Base-by-base conservation (phyloP, 176 grass and related monocot genomes). In the Oryza meridionalis region DNA sequence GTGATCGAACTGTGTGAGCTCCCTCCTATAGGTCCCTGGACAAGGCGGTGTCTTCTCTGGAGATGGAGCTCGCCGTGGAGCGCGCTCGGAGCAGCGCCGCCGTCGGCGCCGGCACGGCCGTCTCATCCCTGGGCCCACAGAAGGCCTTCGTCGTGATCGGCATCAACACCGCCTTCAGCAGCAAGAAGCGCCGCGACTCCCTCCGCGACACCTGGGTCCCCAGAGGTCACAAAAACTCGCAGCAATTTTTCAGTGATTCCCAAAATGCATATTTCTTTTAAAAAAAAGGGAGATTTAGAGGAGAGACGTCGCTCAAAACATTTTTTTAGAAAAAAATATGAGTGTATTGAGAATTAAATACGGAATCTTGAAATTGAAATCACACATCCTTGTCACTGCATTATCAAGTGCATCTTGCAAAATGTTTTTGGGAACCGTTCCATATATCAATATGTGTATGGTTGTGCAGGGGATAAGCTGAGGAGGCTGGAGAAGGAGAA, bases 121-220 rank as follows among this genome's bases (percentile, higher is more conserved):
- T 7, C 63, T 67, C 55, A 1, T 32, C 65, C 45, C 78, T 31
- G 47, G 68, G 12, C 19, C 91, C 50, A 4, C 88, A 92, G 86
- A 97, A 97, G 85, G 95, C 86, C 13, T 94, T 92, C 87, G 90
- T 90, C 16, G 95, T 94, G 45, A 81, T 97, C 73, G 94, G 94
- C 67, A 92, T 97, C 77, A 97, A 97, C 87, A 97, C 92, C 27
- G 94, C 88, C 53, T 97, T 97, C 80, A 94, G 84, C 69, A 94
- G 90, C 83, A 88, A 66, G 75, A 92, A 86, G 77, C 89, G 95
- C 64, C 95, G 95, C 21, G 86, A 97, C 75, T 92, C 95, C 44
- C 86, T 97, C 72, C 88, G 95, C 27, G 84, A 94, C 70, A 97
- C 95, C 26, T 97, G 92, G 95, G 88, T 97, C 12, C 95, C 92